Base-by-base conservation (phyloP, 495 filamentous ascomycete species). In the Patellaria atrata region DNA sequence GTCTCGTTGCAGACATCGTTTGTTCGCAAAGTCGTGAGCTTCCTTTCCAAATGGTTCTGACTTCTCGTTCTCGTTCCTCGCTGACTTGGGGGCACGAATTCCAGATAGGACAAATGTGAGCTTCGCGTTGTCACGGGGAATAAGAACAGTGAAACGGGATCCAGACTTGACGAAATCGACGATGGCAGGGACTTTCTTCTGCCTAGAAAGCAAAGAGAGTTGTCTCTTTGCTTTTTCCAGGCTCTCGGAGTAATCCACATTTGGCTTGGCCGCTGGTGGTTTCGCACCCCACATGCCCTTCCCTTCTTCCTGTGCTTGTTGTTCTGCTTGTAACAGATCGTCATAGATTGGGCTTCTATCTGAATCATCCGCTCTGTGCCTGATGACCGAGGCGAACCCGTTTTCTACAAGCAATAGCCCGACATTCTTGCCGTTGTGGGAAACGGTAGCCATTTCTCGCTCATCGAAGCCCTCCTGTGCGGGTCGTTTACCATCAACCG, bases 121-220 rank as follows among this genome's bases (percentile, higher is more conserved):
- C 61, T 93, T 94, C 55, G 81, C 79, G 47, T 83, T 82, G 53
- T 96, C 91, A 15, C 85, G 76, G 18, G 91, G 91, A 22, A 99
- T 72, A 4, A 99, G 65, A 27, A 99, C 67, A 19, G 80, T 89
- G 58, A 99, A 99, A 34, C 91, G 75, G 16, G 86, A 92, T 20
- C 80, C 91, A 10, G 82, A 83, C 60, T 94, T 93, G 63, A 94
- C 89, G 52, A 84, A 99, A 53, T 99, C 91, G 27, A 99, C 87
- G 43, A 99, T 60, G 5, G 79, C 91, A 3, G 91, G 84, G n/a
- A 94, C 77, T 44, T 78, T 83, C 59, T 81, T 83, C 57, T 92
- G 85, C 12, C 87, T 74, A 37, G 83, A 76, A 12, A 99, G 69
- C 21, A 81, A 71, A 3, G 83, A 79, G 15, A 92, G 64, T 51